Evolutionary conservation across 2,329 filamentous ascomycete species (phyloP).

Genomic region (Penicillium sp.): DNA sequence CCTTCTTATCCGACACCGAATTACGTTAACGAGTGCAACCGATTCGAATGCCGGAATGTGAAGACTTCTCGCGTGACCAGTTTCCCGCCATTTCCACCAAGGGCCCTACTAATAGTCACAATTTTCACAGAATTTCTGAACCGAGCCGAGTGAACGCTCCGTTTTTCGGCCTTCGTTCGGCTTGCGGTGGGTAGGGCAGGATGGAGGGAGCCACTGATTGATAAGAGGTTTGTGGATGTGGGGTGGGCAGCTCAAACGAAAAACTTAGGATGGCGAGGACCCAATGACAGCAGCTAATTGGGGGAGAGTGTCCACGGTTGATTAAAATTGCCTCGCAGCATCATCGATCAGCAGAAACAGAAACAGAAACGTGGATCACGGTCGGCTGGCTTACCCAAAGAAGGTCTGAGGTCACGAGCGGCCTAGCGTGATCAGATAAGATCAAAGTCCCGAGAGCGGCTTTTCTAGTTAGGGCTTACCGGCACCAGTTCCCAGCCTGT

Average conservation of each 20-base stretch:
- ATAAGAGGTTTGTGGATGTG: slow-evolving; percentile 17
- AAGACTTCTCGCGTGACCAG: neutral
- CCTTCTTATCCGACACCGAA: slow-evolving; percentile 2
- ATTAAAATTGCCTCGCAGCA: slow-evolving; percentile 6
- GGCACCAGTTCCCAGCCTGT: slow-evolving; percentile 5
- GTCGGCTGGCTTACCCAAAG: slow-evolving; percentile 10
- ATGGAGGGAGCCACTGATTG: slow-evolving; percentile 20
- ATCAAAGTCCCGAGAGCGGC: slow-evolving; percentile 19
- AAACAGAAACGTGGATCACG: slow-evolving; percentile 8
- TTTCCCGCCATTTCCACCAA: neutral
- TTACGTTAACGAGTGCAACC: neutral
- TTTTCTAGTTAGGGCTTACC: neutral
- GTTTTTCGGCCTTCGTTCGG: slow-evolving; percentile 18
- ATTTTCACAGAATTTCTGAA: neutral
- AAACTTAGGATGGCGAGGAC: neutral
- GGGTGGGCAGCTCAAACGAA: slow-evolving; percentile 9
- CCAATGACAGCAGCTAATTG: slow-evolving; percentile 5
- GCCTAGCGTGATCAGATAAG: slow-evolving; percentile 27
- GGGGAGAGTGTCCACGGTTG: slow-evolving; percentile 1
- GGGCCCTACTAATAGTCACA: neutral
- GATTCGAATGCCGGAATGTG: neutral
- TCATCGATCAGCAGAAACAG: slow-evolving; percentile 6
- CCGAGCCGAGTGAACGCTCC: slow-evolving; percentile 3
- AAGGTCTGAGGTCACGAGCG: neutral
- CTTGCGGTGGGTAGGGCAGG: slow-evolving; percentile 1